Conservation (phyloP, 352 stramenopile genomes). For the Globisporangium abappressorium region DNA sequence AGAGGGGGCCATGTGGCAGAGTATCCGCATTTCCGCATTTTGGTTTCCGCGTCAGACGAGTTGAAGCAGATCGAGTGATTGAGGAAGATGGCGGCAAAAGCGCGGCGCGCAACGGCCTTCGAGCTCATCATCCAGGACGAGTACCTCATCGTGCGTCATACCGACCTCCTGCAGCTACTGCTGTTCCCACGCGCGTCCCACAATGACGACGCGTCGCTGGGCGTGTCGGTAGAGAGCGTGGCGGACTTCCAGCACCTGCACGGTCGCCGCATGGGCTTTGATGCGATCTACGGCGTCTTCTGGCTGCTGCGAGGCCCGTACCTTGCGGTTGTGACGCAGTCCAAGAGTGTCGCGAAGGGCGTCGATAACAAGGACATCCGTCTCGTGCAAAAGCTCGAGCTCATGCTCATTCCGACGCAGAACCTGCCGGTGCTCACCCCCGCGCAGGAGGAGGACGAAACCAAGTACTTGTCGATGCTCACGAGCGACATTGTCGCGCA, state of each 20-base stretch:
- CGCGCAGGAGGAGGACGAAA: constrained; percentile 58
- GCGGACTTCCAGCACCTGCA: constrained; percentile 61
- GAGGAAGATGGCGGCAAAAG: not conserved
- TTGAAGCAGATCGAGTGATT: not conserved
- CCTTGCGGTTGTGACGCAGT: constrained; percentile 69
- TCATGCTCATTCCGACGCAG: constrained; percentile 67
- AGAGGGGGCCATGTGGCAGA: not conserved
- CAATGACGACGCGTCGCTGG: constrained; percentile 31
- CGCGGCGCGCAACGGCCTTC: constrained; percentile 5
- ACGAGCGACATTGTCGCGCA: constrained; percentile 46
- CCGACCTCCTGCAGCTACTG: constrained; percentile 43
- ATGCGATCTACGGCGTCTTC: constrained; percentile 82
- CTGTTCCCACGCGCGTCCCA: constrained; percentile 37
- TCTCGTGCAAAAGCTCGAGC: constrained; percentile 52
- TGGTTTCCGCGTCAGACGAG: no score
- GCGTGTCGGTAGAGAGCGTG: constrained; percentile 57
- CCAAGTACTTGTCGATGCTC: constrained; percentile 61
- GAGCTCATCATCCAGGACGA: constrained; percentile 79
- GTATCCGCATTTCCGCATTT: not conserved
- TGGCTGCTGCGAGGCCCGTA: constrained; percentile 64
- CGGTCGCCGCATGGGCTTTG: constrained; percentile 69
- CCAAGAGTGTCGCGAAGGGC: constrained; percentile 48
- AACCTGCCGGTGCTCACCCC: constrained; percentile 44
- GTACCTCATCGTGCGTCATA: constrained; percentile 55
- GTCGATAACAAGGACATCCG: constrained; percentile 55